These are phyloP conservation scores for Diaporthe vaccinii DNA, from an alignment of 2,329 filamentous ascomycete species.

Conservation along the genomic window DNA sequence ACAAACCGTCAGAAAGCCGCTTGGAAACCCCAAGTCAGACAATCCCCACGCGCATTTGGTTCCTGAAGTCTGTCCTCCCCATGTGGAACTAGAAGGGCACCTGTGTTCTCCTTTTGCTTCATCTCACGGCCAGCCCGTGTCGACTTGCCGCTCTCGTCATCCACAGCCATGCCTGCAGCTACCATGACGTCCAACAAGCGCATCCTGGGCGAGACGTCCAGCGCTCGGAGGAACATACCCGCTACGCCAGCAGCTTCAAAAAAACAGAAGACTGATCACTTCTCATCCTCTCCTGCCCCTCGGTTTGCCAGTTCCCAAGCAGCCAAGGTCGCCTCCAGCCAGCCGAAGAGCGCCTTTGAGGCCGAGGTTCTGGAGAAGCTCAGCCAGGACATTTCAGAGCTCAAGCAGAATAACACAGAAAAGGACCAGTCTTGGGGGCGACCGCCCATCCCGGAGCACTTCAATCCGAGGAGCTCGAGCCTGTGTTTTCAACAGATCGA, in stretches of 20 bases:
- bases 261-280: slow-evolving; percentile 83
- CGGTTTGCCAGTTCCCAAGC: slow-evolving; percentile 74
- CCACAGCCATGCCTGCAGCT: slow-evolving; percentile 59
- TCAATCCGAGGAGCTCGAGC: slow-evolving; percentile 71
- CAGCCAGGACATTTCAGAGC: slow-evolving; percentile 88
- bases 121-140: slow-evolving; percentile 18
- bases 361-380: slow-evolving; percentile 95
- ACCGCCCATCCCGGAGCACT: slow-evolving; percentile 64
- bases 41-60: neutral
- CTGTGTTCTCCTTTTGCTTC: neutral
- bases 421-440: slow-evolving; percentile 93
- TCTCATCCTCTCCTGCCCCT: slow-evolving; percentile 67
- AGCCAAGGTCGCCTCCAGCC: slow-evolving; percentile 78
- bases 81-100: neutral
- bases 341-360: slow-evolving; percentile 92
- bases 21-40: neutral
- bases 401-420: slow-evolving; percentile 90
- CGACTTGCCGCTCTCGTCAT: slow-evolving; percentile 22
- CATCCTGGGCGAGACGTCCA: slow-evolving; percentile 77
- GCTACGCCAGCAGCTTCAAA: slow-evolving; percentile 74
- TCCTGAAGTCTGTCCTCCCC: neutral
- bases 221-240: slow-evolving; percentile 71
- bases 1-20: neutral
- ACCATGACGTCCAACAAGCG: slow-evolving; percentile 77
- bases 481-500: slow-evolving; percentile 98